These are phyloP conservation scores for Scenedesmus sp. DNA, from an alignment of 163 green algal species.

Conservation along the genomic window DNA sequence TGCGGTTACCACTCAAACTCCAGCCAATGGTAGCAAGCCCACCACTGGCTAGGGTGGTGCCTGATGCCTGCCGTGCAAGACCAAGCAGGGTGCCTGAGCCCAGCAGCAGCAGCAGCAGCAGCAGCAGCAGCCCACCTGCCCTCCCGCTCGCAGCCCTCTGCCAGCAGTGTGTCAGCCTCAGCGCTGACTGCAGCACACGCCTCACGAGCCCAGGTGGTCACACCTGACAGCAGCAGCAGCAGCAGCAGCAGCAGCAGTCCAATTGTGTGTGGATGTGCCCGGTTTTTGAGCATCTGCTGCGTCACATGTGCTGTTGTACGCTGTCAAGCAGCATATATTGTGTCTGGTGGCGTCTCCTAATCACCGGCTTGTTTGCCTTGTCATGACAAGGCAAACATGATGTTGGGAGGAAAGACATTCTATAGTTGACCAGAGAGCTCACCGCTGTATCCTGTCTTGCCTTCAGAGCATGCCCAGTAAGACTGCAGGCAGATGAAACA, in stretches of 20 bases:
- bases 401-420: too few relatives aligned
- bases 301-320: too few relatives aligned
- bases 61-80: too few relatives aligned
- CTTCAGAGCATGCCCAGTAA: constrained; percentile 64
- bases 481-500: constrained; percentile 51
- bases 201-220: constrained; percentile 66
- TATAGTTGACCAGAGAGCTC: neutral
- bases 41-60: too few relatives aligned
- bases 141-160: constrained; percentile 62
- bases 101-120: constrained; percentile 1
- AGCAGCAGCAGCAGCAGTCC: neutral
- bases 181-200: constrained; percentile 54
- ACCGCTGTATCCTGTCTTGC: constrained; percentile 77
- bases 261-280: too few relatives aligned
- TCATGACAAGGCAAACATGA: too few relatives aligned
- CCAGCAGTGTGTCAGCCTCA: constrained; percentile 64
- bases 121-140: constrained; percentile 61
- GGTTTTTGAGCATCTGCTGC: too few relatives aligned
- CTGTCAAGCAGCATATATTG: too few relatives aligned
- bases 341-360: too few relatives aligned
- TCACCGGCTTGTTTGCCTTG: too few relatives aligned
- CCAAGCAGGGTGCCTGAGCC: neutral
- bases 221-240: constrained; percentile 56
- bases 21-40: too few relatives aligned
- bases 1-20: too few relatives aligned